Base-by-base conservation (phyloP, 257 asterid species). In the Mitragyna speciosa region DNA sequence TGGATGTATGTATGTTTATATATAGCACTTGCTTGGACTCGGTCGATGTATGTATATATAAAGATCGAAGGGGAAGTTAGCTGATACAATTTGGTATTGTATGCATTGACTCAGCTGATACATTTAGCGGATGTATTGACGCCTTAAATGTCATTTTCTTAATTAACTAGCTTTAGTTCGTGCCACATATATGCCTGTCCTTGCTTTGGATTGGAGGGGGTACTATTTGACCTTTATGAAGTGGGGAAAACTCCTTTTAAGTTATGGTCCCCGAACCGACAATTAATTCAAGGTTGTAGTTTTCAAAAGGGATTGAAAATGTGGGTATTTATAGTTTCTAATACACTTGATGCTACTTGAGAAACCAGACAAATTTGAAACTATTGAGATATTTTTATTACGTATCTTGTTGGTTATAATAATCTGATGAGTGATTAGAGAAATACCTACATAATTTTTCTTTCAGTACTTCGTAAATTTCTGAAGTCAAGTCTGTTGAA, bases 231-330 rank as follows among this genome's bases (percentile, higher is more conserved):
- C 52, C 19, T 39, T 70, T 41, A 22, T 41, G 74, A 24, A 33
- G 47, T 31, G 11, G 54, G 39, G 74, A 54, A 70, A 41, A 41
- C 11, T 17, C 54, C n/a, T n/a, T 70, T 2, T 8, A 70, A 4
- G 11, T 39, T 41, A 41, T 41, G 74, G 74, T 41, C 74, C 54
- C 54, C 74, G 2, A 70, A 41, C 2, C 22, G 54, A 33, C 74
- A 70, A 70, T 70, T 41, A n/a, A n/a, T n/a, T n/a, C 52, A 41
- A 70, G 26, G 74, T 70, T 15, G 54, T 20, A 22, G 9, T 41
- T 70, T 41, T 70, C 74, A 41, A 70, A 20, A 39, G 54, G 74
- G 74, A 39, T 70, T 70, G 74, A 70, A 52, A 43, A 70, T 70
- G 20, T 70, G 52, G 20, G 33, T 39, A 22, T 33, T 39, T 17